These are phyloP conservation scores for Xylaria bambusicola DNA, from an alignment of 495 filamentous ascomycete species.

Conservation along the genomic window DNA sequence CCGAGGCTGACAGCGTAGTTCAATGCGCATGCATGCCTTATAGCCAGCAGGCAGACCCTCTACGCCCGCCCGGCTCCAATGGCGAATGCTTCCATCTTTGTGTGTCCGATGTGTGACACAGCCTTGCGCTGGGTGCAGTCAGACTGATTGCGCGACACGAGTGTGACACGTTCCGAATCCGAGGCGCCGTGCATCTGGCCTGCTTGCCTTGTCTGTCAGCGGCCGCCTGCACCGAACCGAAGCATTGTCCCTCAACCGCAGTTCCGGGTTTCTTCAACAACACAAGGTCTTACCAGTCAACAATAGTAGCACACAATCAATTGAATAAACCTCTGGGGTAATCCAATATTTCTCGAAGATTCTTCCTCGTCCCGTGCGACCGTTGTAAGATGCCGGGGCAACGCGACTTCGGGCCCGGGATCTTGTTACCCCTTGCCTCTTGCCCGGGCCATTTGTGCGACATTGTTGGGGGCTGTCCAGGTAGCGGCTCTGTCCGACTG, in stretches of 20 bases:
- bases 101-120: not conserved
- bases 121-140: not conserved
- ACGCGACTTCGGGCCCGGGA: not conserved
- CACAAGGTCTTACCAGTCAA: too few relatives aligned
- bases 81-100: too few relatives aligned
- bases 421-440: not conserved
- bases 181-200: not conserved
- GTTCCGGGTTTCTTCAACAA: too few relatives aligned
- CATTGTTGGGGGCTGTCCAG: not conserved
- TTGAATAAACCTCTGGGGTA: too few relatives aligned
- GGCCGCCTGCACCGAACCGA: slow-evolving; percentile 5
- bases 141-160: slow-evolving; percentile 4
- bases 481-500: too few relatives aligned
- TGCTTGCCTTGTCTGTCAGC: not conserved
- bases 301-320: too few relatives aligned
- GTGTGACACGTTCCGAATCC: not conserved
- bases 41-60: too few relatives aligned
- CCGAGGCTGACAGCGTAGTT: too few relatives aligned
- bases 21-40: too few relatives aligned
- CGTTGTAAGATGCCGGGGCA: not conserved
- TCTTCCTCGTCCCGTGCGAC: not conserved
- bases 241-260: too few relatives aligned
- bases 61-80: too few relatives aligned
- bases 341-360: not conserved
- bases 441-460: not conserved